Evolutionary conservation across 352 stramenopile species (phyloP).

Genomic region (Pythium diclinum): DNA sequence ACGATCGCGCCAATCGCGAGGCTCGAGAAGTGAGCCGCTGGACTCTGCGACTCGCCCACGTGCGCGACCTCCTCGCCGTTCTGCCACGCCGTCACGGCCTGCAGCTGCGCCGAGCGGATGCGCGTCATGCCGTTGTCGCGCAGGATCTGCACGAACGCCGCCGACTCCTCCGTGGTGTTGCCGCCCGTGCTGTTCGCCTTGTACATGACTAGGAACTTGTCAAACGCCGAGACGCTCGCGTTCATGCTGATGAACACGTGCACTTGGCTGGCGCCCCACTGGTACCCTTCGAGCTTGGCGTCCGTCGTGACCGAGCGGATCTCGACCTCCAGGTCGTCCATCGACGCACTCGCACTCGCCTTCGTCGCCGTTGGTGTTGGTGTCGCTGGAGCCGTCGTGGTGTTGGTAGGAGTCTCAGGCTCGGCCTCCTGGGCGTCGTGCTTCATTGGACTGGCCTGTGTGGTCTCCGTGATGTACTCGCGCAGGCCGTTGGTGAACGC

Average conservation of each 20-base stretch:
- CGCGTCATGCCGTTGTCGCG: conserved; percentile 31
- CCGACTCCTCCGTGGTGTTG: conserved; percentile 7
- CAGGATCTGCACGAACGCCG: conserved; percentile 31
- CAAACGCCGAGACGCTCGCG: conserved; percentile 35
- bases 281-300: conserved; percentile 27
- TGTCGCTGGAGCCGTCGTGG: not conserved
- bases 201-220: conserved; percentile 42
- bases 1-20: conserved; percentile 32
- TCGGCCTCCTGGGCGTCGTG: not conserved
- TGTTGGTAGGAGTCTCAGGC: not conserved
- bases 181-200: conserved; percentile 24
- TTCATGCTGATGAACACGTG: conserved; percentile 38
- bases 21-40: conserved; percentile 18
- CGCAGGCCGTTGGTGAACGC: conserved; percentile 35
- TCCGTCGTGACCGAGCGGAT: conserved; percentile 34
- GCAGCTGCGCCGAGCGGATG: conserved; percentile 34
- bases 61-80: conserved; percentile 37
- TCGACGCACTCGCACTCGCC: not conserved
- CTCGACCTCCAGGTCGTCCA: conserved; percentile 29
- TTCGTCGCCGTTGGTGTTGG: not conserved
- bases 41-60: conserved; percentile 28
- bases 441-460: not conserved
- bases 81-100: conserved; percentile 36
- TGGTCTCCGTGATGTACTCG: conserved; percentile 33
- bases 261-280: conserved; percentile 38